Evolutionary conservation across 2,329 filamentous ascomycete species (phyloP), one percentile per base, ranked within the genome.

Genomic region (Trichoderma citrinoviride): DNA sequence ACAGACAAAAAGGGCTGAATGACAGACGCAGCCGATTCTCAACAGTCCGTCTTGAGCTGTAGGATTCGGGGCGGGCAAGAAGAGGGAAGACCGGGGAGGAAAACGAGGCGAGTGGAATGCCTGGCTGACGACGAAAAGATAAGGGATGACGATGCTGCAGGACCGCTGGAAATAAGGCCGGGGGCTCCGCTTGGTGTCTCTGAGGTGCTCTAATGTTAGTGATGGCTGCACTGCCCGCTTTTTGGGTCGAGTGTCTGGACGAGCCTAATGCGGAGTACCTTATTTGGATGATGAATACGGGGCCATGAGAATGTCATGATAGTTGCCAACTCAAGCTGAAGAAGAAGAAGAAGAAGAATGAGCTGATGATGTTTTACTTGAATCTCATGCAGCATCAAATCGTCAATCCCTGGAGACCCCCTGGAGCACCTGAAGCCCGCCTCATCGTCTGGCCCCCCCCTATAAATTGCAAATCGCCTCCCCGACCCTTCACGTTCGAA

Each of bases 61-160:
- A 37, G 33, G 33, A 14, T 37, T 37, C 33, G 33, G 10, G 33
- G 33, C 3, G 49, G 44, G 25, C 5, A 21, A 43, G 27, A 37
- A 25, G 21, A 25, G 21, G 23, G 17, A 43, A 21, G 49, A 15
- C 19, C 19, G 50, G 41, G 41, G 27, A 25, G 43, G 25, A 19
- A 19, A 19, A 17, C n/a, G 33, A 33, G 41, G 46, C 23, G 41
- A 33, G 41, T 61, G 58, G n/a, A 54, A 23, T 23, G 55, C 55
- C 17, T n/a, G 40, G 61, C 61, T 63, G 47, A 63, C 61, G 49
- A 63, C 41, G 46, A 47, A 63, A 50, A 58, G 53, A 58, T 50
- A 65, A 57, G 62, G 62, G 62, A 65, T 65, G 62, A 65, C 54
- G 62, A 65, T 60, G 54, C 54, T 43, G 33, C 58, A 40, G 8